phyloP scores from a whole-genome alignment of 495 filamentous ascomycete genomes.

The Daldinia childiae region DNA sequence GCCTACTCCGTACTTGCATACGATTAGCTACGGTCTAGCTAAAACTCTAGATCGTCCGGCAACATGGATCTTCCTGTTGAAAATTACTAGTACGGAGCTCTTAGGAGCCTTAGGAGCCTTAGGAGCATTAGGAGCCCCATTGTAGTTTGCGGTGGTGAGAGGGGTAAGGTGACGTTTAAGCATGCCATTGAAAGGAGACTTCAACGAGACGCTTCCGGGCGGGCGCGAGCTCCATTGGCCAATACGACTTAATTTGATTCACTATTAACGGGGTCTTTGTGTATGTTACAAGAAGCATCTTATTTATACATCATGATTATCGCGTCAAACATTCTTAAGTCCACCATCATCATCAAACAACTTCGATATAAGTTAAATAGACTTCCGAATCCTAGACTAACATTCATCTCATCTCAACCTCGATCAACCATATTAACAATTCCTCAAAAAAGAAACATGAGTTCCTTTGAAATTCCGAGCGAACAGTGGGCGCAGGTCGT shows the following conservation, averaged over 20 bases:
- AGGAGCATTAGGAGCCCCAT: background rate
- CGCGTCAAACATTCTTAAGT: background rate
- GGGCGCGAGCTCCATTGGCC: slow-evolving; percentile 21
- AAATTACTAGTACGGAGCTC: background rate
- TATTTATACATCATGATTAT: background rate
- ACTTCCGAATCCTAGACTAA: slow-evolving; percentile 1
- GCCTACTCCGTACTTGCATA: slow-evolving; percentile 25
- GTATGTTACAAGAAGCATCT: background rate
- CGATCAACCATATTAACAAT: background rate
- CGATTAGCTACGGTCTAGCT: slow-evolving; percentile 11
- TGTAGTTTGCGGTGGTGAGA: slow-evolving; percentile 31
- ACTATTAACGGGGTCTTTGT: background rate
- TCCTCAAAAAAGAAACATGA: slow-evolving; percentile 40
- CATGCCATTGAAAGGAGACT: slow-evolving; percentile 19
- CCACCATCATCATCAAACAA: background rate
- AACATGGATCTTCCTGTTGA: slow-evolving; percentile 17
- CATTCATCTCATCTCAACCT: background rate
- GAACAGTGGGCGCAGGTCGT: slow-evolving; percentile 90
- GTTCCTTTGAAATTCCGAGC: slow-evolving; percentile 63
- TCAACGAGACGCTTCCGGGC: slow-evolving; percentile 14
- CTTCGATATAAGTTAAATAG: slow-evolving; percentile 3
- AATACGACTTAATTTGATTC: background rate
- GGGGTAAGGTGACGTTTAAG: slow-evolving; percentile 44
- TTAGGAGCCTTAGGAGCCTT: too few species aligned
- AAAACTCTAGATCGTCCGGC: slow-evolving; percentile 32